phyloP scores from a whole-genome alignment of 306 rosid species.

The Prunus fruticosa region DNA sequence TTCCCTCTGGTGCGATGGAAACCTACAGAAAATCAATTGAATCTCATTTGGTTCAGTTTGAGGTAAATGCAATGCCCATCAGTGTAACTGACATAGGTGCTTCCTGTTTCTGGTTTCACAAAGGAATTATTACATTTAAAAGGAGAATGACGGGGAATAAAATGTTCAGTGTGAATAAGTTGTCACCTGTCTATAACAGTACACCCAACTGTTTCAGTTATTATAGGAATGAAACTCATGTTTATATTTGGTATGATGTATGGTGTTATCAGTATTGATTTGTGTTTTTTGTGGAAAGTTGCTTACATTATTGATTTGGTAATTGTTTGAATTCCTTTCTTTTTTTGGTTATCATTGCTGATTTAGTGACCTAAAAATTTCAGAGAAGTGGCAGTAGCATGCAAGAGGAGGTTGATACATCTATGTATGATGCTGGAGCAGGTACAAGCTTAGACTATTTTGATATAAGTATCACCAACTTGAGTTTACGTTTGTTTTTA shows the following conservation, averaged over 20 bases:
- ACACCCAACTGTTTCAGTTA: not conserved
- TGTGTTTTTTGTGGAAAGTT: not conserved
- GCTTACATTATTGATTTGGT: not conserved
- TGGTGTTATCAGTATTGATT: not conserved
- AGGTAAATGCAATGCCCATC: constrained; percentile 44
- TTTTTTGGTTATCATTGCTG: not conserved
- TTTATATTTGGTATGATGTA: not conserved
- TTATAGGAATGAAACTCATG: not conserved
- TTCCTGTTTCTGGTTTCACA: constrained; percentile 9
- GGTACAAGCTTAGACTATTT: constrained; percentile 45
- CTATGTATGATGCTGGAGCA: constrained; percentile 62
- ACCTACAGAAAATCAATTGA: constrained; percentile 81
- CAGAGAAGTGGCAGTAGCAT: constrained; percentile 73
- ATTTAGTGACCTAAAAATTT: constrained; percentile 24
- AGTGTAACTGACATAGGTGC: constrained; percentile 4
- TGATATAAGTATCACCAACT: constrained; percentile 11
- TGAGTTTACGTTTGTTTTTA: constrained; percentile 18
- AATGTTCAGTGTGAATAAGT: not conserved
- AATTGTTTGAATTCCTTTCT: not conserved
- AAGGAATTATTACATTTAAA: constrained; percentile 1
- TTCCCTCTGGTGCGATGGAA: constrained; percentile 78
- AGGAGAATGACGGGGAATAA: not conserved
- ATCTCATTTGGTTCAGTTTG: constrained; percentile 58
- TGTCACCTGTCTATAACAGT: not conserved
- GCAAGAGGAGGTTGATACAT: constrained; percentile 92